Base-by-base conservation (phyloP, 768 basidiomycete genomes). In the Gautieria morchelliformis region DNA sequence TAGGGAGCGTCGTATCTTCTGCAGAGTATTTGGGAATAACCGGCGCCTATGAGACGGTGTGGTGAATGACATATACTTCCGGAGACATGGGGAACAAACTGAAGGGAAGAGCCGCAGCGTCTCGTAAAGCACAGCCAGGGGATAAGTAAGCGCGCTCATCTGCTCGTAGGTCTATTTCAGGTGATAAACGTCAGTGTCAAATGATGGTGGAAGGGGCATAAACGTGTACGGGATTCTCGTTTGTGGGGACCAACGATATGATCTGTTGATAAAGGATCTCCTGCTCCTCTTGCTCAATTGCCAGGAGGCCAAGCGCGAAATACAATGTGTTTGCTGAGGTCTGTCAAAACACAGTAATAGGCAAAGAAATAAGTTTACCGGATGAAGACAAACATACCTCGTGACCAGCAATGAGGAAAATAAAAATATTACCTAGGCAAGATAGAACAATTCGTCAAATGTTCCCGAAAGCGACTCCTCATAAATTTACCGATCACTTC, bases 1-100 rank as follows among this genome's bases (percentile, higher is more conserved):
- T 71, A 32, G 75, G 61, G 35, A 70, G 62, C n/a, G 66, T 69
- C 0, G 78, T 78, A 53, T 82, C 79, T 61, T 80, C 76, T 0
- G 72, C 70, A 44, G 71, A 69, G 9, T 57, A 40, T 63, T 82
- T 82, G 5, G 78, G 78, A 14, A 82, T 67, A 3, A 50, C 63
- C 7, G 68, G 58, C 17, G 72, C 75, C 76, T 77, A 24, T 15
- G 11, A 49, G 32, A 30, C 49, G 15, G 27, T 24, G 6, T 22
- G 30, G 11, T 39, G n/a, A 24, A 17, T n/a, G 22, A 2, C 20
- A 32, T 30, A 20, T n/a, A 42, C 24, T 51, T 37, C 7, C 8
- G 35, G 35, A 37, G 48, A 10, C 30, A 9, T 44, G 4, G n/a
- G 65, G n/a, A 15, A 39, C 35, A 19, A 32, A 65, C 64, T 5